Conservation (phyloP, 306 rosid genomes). For the Cyamopsis tetragonoloba region DNA sequence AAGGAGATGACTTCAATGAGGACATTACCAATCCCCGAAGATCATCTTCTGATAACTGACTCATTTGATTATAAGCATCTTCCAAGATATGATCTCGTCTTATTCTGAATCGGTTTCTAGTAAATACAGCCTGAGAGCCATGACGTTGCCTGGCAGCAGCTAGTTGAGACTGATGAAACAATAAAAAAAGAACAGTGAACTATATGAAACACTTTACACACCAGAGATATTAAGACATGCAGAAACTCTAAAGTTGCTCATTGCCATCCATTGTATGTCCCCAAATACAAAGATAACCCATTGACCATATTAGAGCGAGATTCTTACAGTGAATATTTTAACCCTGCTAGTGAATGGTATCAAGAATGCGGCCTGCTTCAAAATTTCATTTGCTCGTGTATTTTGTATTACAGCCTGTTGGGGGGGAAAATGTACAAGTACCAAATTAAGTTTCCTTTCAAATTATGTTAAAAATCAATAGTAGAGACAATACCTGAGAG, state of each 20-base stretch:
- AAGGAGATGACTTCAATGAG: constrained; percentile 13
- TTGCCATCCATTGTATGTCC: background rate
- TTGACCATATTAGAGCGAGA: too few relatives aligned
- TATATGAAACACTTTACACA: constrained; percentile 25
- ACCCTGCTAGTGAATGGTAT: constrained; percentile 99
- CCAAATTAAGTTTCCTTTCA: background rate
- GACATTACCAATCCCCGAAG: constrained; percentile 78
- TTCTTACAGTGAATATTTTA: constrained; percentile 83
- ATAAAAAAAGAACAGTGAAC: constrained; percentile 29
- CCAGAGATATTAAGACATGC: background rate
- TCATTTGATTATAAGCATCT: constrained; percentile 96
- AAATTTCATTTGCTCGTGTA: constrained; percentile 84
- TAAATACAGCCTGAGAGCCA: constrained; percentile 60
- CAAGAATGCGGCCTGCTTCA: constrained; percentile 91
- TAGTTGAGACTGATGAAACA: constrained; percentile 81
- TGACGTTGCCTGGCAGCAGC: constrained; percentile 76
- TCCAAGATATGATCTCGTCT: constrained; percentile 87
- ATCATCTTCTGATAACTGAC: constrained; percentile 87
- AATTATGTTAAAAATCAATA: constrained; percentile 10
- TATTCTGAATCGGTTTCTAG: constrained; percentile 86
- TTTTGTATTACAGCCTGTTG: constrained; percentile 72
- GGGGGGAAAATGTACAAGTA: constrained; percentile 1
- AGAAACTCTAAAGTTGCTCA: background rate
- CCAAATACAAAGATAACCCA: background rate
- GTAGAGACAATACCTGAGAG: constrained; percentile 72